Evolutionary conservation across 345 rosid genomes (phyloP), one percentile per base, ranked within the genome.

Genomic region (Lumnitzera racemosa): DNA sequence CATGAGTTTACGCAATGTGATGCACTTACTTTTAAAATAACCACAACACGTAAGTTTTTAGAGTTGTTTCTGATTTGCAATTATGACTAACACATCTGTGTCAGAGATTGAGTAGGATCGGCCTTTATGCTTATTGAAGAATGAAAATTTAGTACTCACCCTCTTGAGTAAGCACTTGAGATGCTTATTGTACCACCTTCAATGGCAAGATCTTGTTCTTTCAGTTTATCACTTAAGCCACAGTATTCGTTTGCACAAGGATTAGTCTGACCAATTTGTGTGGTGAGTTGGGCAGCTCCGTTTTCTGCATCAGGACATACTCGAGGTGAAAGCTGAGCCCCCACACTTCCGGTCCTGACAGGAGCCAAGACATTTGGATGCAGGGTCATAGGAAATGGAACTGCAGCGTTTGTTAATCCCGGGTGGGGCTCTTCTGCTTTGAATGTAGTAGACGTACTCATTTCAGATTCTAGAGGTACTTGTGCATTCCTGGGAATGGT

Each of bases 131-230:
- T 27, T 3, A 5, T 27, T 27, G 4, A 27, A 27, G 31, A 27
- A 5, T 27, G 13, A 24, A 51, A 27, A 29, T 12, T 16, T 16
- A 29, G 24, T 15, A 68, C 80, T 82, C 77, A 90, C 99, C 94
- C 90, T 73, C 82, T 89, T 46, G 97, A 95, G 68, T 90, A 90
- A 10, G 70, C 83, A 59, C 82, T 88, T 50, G 99, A 95, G 75
- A 95, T 77, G 78, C 80, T 86, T 59, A 95, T 86, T 23, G 75
- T 86, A 61, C 99, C 99, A 56, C 80, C 88, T 63, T 79, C 85
- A 67, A 83, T 64, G 9, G 76, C 70, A 59, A 85, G 78, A 46
- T 70, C 92, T 56, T 72, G 72, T 49, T 73, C 80, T 65, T 79
- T 81, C 56, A 72, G 73, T 65, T 78, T 80, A 51, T 82, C 76